Evolutionary conservation across 1,284 basidiomycete species (phyloP), one percentile per base, ranked within the genome.

Genomic region (Leccinum brunneo-olivaceum): DNA sequence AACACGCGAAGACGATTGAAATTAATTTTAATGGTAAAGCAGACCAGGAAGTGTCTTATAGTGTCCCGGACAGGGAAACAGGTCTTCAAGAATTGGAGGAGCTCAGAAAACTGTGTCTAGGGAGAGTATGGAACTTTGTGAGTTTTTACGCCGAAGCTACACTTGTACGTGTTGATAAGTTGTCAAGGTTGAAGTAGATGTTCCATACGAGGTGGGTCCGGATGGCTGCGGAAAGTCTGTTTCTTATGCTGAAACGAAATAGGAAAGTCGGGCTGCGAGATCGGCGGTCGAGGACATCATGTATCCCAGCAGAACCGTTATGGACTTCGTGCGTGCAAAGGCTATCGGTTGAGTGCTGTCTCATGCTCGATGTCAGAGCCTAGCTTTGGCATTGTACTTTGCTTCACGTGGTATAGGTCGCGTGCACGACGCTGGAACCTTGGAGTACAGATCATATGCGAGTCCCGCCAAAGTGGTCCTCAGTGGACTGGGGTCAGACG

Each of bases 401-500:
- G 95, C 95, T 4, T 85, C 93, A 1, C 73, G 84, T 29, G 93
- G 89, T 0, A 54, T 67, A 28, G 93, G 92, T 0, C 64, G 71
- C 34, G 53, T 88, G 0, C 67, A 73, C 20, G 51, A 52, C n/a
- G 14, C 29, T 19, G 24, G 36, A 3, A 47, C 55, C 5, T 54
- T 61, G 6, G 64, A 64, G 3, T 61, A 67, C 9, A 60, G 57
- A 35, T 65, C 71, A 6, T 95, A 96, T 62, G 72, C 66, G 0
- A 90, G 87, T 45, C 63, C 72, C 3, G 90, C 95, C 0, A 78
- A 81, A 33, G 92, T 98, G 0, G 71, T 97, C 14, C 66, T 99
- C 18, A 95, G 84, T 47, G 96, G 96, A 0, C 70, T 99, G 2
- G 96, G 96, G 0, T 91, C 96, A 0, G 95, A 98, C 61, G 95